Conservation (phyloP, 106 monocot species). For the Xerophyta viscosa region DNA sequence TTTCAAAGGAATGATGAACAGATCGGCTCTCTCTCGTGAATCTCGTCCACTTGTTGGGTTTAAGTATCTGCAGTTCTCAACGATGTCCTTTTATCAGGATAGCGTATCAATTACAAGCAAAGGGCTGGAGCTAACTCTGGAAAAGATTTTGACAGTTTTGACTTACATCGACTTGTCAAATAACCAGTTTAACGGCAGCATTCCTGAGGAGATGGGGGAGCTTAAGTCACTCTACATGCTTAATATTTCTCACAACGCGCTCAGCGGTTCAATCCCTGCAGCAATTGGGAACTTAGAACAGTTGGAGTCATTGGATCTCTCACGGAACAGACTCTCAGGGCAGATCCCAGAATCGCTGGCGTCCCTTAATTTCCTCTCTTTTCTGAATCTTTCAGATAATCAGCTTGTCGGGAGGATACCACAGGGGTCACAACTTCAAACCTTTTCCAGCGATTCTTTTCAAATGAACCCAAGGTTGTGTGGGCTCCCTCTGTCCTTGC, state of each 20-base stretch:
- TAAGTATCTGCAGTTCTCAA: not conserved
- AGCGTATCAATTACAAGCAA: not conserved
- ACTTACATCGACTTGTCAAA: not conserved
- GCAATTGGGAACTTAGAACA: not conserved
- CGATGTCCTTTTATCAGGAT: not conserved
- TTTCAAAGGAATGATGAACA: slow-evolving; percentile 1
- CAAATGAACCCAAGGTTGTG: slow-evolving; percentile 48
- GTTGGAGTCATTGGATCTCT: slow-evolving; percentile 5
- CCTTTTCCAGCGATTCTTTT: slow-evolving; percentile 39
- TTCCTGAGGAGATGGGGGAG: not conserved
- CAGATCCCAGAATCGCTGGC: not conserved
- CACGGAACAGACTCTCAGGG: not conserved
- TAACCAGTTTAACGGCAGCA: not conserved
- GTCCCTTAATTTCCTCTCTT: slow-evolving; percentile 2
- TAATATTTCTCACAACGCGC: not conserved
- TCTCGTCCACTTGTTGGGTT: not conserved
- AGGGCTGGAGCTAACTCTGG: not conserved
- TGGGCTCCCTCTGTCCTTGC: no score
- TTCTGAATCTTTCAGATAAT: slow-evolving; percentile 44
- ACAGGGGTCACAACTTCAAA: slow-evolving; percentile 18
- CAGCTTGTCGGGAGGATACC: slow-evolving; percentile 47
- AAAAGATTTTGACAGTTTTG: not conserved
- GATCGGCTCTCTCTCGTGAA: no score
- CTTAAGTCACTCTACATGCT: not conserved
- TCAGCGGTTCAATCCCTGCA: not conserved